Conservation (phyloP, 2,329 filamentous ascomycete genomes). For the Botryotinia narcissicola region DNA sequence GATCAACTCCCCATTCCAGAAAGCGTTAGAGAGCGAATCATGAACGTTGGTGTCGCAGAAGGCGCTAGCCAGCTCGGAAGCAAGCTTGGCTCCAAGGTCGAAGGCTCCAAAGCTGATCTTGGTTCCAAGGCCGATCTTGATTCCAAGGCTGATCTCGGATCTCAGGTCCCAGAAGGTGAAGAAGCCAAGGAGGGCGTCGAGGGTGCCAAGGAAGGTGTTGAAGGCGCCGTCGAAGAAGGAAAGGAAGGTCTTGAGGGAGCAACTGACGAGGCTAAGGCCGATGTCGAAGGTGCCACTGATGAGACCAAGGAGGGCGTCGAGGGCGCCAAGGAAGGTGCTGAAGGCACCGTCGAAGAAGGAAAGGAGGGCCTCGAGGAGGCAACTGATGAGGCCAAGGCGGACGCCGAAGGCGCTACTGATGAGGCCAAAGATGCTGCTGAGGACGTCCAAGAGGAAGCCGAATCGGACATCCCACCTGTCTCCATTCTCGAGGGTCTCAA, state of each 20-base stretch:
- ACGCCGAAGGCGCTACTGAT: slow-evolving; percentile 30
- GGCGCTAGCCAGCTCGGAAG: slow-evolving; percentile 7
- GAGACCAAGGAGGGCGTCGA: slow-evolving; percentile 41
- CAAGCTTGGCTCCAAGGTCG: slow-evolving; percentile 5
- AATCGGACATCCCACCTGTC: slow-evolving; percentile 41
- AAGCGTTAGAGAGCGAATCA: slow-evolving; percentile 11
- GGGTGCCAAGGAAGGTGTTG: slow-evolving; percentile 35
- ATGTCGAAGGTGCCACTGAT: slow-evolving; percentile 30
- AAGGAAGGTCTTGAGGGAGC: slow-evolving; percentile 22
- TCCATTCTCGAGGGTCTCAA: slow-evolving; percentile 50
- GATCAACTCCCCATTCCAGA: slow-evolving; percentile 19
- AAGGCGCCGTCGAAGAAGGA: slow-evolving; percentile 26
- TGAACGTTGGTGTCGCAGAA: slow-evolving; percentile 11
- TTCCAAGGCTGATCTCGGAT: slow-evolving; percentile 13
- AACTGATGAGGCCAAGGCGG: slow-evolving; percentile 39
- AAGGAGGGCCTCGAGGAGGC: slow-evolving; percentile 20
- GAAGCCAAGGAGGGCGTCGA: slow-evolving; percentile 38
- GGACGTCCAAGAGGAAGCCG: slow-evolving; percentile 50
- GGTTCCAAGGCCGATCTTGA: neutral
- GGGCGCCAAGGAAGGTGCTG: no score
- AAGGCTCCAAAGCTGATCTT: neutral
- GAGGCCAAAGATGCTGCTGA: slow-evolving; percentile 36
- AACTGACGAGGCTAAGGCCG: slow-evolving; percentile 39
- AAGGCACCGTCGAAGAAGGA: no score
- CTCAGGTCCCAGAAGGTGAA: slow-evolving; percentile 24